phyloP scores from a whole-genome alignment of 768 basidiomycete genomes.

The Phylloporus rhodoxanthus region DNA sequence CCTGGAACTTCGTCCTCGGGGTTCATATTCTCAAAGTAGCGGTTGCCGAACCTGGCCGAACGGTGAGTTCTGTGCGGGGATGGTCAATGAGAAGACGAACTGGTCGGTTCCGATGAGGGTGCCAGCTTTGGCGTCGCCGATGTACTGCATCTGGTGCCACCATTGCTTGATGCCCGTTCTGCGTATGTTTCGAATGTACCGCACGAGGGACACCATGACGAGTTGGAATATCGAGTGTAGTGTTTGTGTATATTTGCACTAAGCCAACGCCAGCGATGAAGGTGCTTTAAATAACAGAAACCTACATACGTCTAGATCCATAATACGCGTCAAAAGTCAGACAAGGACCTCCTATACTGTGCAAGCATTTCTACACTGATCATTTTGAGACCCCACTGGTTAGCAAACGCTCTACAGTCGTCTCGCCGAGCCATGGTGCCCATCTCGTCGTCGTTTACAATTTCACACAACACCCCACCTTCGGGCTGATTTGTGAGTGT shows the following conservation, averaged over 20 bases:
- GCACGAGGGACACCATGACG: slow-evolving; percentile 65
- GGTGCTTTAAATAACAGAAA: background rate
- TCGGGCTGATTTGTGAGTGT: slow-evolving; percentile 56
- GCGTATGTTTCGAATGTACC: slow-evolving; percentile 72
- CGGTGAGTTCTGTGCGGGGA: background rate
- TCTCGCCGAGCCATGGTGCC: slow-evolving; percentile 95
- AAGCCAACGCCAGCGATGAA: too few relatives aligned
- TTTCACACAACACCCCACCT: slow-evolving; percentile 82
- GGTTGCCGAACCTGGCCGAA: slow-evolving; percentile 78
- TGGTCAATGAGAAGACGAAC: slow-evolving; percentile 43
- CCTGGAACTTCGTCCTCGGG: slow-evolving; percentile 85
- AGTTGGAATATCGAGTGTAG: background rate
- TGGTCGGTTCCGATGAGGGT: slow-evolving; percentile 70
- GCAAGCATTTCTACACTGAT: slow-evolving; percentile 86
- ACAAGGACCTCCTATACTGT: slow-evolving; percentile 30
- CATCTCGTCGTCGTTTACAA: slow-evolving; percentile 84
- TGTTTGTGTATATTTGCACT: slow-evolving; percentile 23
- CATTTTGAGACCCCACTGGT: slow-evolving; percentile 86
- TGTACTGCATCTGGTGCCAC: slow-evolving; percentile 90
- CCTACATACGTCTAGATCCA: too few relatives aligned
- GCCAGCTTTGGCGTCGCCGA: slow-evolving; percentile 90
- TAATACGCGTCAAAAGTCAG: background rate
- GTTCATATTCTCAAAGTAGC: slow-evolving; percentile 89
- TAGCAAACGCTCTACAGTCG: slow-evolving; percentile 87
- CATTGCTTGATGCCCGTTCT: slow-evolving; percentile 77